These are phyloP conservation scores for Mycena citricolor DNA, from an alignment of 1,284 basidiomycete species.

Conservation along the genomic window DNA sequence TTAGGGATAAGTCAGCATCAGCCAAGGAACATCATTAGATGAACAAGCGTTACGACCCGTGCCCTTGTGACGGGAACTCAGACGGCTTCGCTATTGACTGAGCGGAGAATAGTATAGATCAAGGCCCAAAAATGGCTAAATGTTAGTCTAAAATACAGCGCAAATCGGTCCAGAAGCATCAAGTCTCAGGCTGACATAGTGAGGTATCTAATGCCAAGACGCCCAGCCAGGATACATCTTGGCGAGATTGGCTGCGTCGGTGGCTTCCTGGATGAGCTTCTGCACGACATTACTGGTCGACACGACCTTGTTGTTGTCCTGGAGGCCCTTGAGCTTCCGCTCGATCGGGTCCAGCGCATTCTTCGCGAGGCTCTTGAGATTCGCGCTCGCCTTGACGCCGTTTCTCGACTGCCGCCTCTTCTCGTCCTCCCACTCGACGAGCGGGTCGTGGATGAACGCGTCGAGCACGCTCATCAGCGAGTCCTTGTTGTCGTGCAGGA, in stretches of 20 bases:
- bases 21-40: too few species aligned
- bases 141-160: too few species aligned
- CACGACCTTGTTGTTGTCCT: slow-evolving; percentile 62
- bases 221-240: slow-evolving; percentile 89
- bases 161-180: too few species aligned
- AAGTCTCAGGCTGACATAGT: too few species aligned
- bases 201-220: slow-evolving; percentile 73
- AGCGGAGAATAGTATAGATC: too few species aligned
- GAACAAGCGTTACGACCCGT: too few species aligned
- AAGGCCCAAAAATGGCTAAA: too few species aligned
- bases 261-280: slow-evolving; percentile 86
- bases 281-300: slow-evolving; percentile 88
- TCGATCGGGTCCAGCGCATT: slow-evolving; percentile 78
- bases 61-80: too few species aligned
- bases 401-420: slow-evolving; percentile 55
- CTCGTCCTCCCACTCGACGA: slow-evolving; percentile 94
- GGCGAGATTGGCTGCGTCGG: slow-evolving; percentile 65
- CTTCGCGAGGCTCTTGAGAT: slow-evolving; percentile 67
- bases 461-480: slow-evolving; percentile 96
- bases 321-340: slow-evolving; percentile 80
- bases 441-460: slow-evolving; percentile 96
- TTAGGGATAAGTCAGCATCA: too few species aligned
- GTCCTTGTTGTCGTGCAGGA: slow-evolving; percentile 91
- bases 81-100: too few species aligned
- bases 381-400: slow-evolving; percentile 45